These are phyloP conservation scores for Clitocybe nebularis DNA, from an alignment of 1,284 basidiomycete genomes.

Conservation along the genomic window DNA sequence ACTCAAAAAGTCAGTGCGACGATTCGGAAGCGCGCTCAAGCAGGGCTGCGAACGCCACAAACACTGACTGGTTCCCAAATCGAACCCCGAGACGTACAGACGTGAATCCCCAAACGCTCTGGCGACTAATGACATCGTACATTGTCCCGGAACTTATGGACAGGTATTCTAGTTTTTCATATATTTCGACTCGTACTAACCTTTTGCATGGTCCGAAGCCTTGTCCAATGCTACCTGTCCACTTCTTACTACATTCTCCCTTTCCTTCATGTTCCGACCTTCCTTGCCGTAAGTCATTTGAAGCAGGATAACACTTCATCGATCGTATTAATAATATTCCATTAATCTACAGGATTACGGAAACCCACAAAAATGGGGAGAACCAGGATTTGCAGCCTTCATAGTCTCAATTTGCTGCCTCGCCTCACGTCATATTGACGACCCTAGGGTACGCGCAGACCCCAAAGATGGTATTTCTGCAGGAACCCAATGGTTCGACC, in stretches of 20 bases:
- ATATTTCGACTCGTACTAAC: neutral
- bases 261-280: conserved; percentile 86
- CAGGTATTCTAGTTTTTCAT: conserved; percentile 43
- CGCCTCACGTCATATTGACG: conserved; percentile 86
- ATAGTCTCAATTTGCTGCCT: conserved; percentile 87
- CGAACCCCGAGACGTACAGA: conserved; percentile 68
- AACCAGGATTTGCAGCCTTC: conserved; percentile 88
- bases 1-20: conserved; percentile 7
- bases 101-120: conserved; percentile 74
- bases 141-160: conserved; percentile 90
- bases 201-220: conserved; percentile 36
- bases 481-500: conserved; percentile 87
- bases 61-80: conserved; percentile 72
- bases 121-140: conserved; percentile 70
- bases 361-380: conserved; percentile 88
- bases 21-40: conserved; percentile 11
- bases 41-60: conserved; percentile 21
- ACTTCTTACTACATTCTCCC: conserved; percentile 91
- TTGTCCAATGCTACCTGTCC: conserved; percentile 79
- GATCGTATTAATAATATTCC: conserved; percentile 6
- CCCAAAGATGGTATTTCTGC: conserved; percentile 78
- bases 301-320: no score
- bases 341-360: conserved; percentile 68
- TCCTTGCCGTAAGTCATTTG: conserved; percentile 64
- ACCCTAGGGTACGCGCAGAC: conserved; percentile 79